Evolutionary conservation across 106 monocot genomes (phyloP), one percentile per base, ranked within the genome.

Genomic region (Ottelia alismoides): DNA sequence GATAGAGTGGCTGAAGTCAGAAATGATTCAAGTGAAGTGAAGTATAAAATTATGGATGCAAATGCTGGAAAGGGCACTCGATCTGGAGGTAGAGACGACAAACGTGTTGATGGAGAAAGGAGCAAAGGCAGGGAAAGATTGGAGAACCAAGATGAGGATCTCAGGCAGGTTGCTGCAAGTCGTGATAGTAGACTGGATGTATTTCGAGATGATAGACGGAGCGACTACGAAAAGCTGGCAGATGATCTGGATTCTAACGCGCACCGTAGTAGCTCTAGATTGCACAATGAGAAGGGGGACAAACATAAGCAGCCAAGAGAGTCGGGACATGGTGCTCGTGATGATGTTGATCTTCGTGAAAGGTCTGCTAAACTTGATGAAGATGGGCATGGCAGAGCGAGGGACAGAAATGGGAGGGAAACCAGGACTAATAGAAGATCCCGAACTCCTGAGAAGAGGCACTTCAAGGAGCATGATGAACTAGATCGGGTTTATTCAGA

Each of bases 401-500:
- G 62, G 49, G 88, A 76, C 22, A 76, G 60, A 57, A 52, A 30
- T 57, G 30, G 25, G 1, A 82, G 66, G 55, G 71, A 82, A 35
- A 49, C 57, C 1, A 58, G 61, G 22, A 47, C 43, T 52, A 49
- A 31, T 45, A 62, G 54, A 53, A 76, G 76, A 45, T 78, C 88
- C n/a, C 70, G 58, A 27, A 55, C 74, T 40, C 77, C 87, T 49
- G 83, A 83, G 26, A 83, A 72, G 62, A 65, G 66, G 31, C 61
- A 92, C 71, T 56, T 60, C 45, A 64, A 58, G 57, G 92, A 92
- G 28, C 28, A 47, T 31, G 94, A 88, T 62, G 84, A 78, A 11
- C 70, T 40, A 46, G 83, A 84, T n/a, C 60, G 70, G 29, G 87
- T 65, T 3, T 56, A 56, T 67, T 80, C 80, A 21, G 94, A 88